Evolutionary conservation across 2,329 filamentous ascomycete species (phyloP).

Genomic region (Talaromyces sp.): DNA sequence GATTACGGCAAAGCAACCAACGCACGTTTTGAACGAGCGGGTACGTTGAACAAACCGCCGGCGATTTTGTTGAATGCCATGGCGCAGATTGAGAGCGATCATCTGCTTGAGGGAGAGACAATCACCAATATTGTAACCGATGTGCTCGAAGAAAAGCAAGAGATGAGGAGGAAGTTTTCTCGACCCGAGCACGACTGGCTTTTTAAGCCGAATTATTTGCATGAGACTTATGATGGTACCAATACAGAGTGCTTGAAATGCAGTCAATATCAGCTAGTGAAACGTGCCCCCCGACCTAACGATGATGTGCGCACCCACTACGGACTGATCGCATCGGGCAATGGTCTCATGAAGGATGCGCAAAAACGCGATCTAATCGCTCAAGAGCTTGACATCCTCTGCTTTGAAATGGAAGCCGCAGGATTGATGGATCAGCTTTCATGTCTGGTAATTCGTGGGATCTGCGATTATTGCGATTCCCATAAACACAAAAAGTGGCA

Average conservation of each 20-base stretch:
- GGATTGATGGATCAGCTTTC: background rate
- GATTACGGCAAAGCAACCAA: conserved; percentile 4
- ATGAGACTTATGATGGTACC: background rate
- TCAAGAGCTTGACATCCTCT: background rate
- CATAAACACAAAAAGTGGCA: background rate
- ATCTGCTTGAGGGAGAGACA: background rate
- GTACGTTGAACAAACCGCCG: background rate
- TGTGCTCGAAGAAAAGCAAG: background rate
- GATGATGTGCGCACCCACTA: conserved; percentile 25
- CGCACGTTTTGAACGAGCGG: background rate
- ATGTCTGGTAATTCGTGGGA: background rate
- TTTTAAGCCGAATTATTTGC: background rate
- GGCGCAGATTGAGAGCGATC: background rate
- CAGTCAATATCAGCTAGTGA: background rate
- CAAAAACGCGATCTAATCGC: background rate
- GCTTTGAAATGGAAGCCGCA: conserved; percentile 12
- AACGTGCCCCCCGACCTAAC: conserved; percentile 20
- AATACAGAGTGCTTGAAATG: background rate
- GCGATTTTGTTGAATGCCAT: background rate
- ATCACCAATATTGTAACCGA: background rate
- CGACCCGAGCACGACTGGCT: background rate
- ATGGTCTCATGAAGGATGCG: conserved; percentile 24
- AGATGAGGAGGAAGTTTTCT: background rate
- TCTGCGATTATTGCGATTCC: background rate
- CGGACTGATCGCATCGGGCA: conserved; percentile 30